Evolutionary conservation across 805 yeast genomes (phyloP).

Genomic region (Suhomyces sp.): DNA sequence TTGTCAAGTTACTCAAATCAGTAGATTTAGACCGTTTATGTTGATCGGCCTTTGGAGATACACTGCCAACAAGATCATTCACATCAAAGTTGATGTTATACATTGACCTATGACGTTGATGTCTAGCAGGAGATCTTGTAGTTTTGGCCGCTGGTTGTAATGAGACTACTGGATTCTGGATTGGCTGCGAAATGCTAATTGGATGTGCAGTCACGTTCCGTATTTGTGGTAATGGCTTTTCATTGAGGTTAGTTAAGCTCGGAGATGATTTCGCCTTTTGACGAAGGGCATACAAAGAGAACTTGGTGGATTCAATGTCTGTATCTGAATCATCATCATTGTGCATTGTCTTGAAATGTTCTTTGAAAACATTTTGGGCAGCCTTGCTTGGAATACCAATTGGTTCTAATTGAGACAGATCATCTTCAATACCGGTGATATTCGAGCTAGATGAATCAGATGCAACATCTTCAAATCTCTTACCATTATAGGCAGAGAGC

Average conservation of each 20-base stretch:
- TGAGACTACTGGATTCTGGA: background rate
- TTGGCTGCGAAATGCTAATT: no score
- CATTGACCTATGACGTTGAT: slow-evolving; percentile 41
- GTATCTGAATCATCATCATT: slow-evolving; percentile 27
- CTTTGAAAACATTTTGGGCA: slow-evolving; percentile 27
- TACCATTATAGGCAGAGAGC: slow-evolving; percentile 19
- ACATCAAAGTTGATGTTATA: slow-evolving; percentile 26
- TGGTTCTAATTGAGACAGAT: slow-evolving; percentile 25
- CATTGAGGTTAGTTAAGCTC: slow-evolving; percentile 11
- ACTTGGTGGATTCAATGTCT: slow-evolving; percentile 27
- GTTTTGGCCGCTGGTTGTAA: background rate
- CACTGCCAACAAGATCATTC: background rate
- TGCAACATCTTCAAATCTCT: slow-evolving; percentile 25
- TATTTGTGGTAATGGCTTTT: slow-evolving; percentile 7
- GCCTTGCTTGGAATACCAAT: slow-evolving; percentile 35
- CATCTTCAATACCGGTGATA: slow-evolving; percentile 1
- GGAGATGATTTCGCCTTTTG: slow-evolving; percentile 22
- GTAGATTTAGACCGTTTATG: slow-evolving; percentile 10
- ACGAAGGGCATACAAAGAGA: slow-evolving; percentile 16
- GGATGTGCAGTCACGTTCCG: background rate
- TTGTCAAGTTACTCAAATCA: slow-evolving; percentile 7
- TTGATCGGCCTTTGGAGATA: background rate
- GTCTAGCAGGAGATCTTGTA: slow-evolving; percentile 26
- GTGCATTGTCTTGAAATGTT: slow-evolving; percentile 24
- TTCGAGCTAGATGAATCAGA: slow-evolving; percentile 14